These are phyloP conservation scores for Leccinum longicurvipes DNA, from an alignment of 768 basidiomycete genomes.

Conservation along the genomic window DNA sequence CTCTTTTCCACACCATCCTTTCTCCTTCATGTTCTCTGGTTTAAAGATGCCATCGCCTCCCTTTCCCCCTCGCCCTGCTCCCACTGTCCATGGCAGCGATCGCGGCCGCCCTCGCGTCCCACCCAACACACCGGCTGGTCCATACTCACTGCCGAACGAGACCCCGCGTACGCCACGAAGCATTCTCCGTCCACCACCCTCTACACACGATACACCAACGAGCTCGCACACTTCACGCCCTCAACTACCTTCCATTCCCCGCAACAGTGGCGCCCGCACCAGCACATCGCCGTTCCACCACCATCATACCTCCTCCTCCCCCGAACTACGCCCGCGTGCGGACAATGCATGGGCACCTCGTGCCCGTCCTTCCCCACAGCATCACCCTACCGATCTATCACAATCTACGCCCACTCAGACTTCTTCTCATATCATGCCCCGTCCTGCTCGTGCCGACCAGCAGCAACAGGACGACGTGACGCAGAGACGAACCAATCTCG, in stretches of 20 bases:
- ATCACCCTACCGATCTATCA: constrained; percentile 7
- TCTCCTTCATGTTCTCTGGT: constrained; percentile 1
- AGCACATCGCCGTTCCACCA: constrained; percentile 11
- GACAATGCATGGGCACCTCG: constrained; percentile 25
- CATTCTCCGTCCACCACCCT: constrained; percentile 17
- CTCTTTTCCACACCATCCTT: background rate
- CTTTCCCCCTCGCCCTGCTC: constrained; percentile 17
- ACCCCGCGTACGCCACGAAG: constrained; percentile 9
- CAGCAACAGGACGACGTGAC: constrained; percentile 1
- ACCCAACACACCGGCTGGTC: constrained; percentile 1
- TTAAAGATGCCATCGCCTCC: constrained; percentile 19
- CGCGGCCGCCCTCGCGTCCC: constrained; percentile 1
- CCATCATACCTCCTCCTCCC: constrained; percentile 25
- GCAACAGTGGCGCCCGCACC: constrained; percentile 8
- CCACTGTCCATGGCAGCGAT: constrained; percentile 3
- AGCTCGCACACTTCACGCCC: background rate
- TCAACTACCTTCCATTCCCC: constrained; percentile 9
- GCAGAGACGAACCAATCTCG: constrained; percentile 15
- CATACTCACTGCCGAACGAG: constrained; percentile 3
- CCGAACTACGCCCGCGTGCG: constrained; percentile 17
- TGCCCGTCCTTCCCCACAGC: constrained; percentile 12
- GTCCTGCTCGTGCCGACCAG: constrained; percentile 7
- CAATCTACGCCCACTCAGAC: constrained; percentile 2
- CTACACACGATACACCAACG: constrained; percentile 2
- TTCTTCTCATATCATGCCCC: constrained; percentile 12